Percentiles rank a stretch among this genome's conserved stretches.
Conservation (phyloP, 2,329 filamentous ascomycete species). For the Metarhizium anisopliae region DNA sequence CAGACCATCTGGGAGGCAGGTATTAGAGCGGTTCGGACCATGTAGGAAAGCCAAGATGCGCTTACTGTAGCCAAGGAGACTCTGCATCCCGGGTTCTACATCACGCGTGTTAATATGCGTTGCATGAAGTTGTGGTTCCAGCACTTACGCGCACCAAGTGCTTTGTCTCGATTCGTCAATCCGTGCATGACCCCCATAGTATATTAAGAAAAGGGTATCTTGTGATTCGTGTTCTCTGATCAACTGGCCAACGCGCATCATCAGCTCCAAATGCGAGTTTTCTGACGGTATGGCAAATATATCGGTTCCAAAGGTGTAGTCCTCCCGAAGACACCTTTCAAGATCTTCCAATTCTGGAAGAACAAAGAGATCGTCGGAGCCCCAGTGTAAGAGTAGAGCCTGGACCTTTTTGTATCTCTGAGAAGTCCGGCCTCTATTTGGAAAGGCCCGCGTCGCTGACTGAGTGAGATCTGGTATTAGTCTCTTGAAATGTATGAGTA, state of each 20-base stretch:
- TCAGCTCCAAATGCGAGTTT: slow-evolving; percentile 49
- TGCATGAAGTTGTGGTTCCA: neutral
- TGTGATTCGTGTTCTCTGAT: slow-evolving; percentile 47
- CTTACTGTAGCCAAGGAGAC: slow-evolving; percentile 48
- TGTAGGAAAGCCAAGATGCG: slow-evolving; percentile 2
- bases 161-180: slow-evolving; percentile 52
- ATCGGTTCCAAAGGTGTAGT: slow-evolving; percentile 48
- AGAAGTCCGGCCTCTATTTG: slow-evolving; percentile 41
- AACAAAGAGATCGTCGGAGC: slow-evolving; percentile 48
- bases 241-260: slow-evolving; percentile 46
- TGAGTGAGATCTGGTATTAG: slow-evolving; percentile 14
- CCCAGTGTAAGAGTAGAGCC: slow-evolving; percentile 47
- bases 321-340: slow-evolving; percentile 43
- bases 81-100: slow-evolving; percentile 38
- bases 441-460: slow-evolving; percentile 48
- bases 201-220: slow-evolving; percentile 48
- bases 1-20: slow-evolving; percentile 38
- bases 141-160: slow-evolving; percentile 49
- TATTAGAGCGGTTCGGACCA: neutral
- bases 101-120: neutral
- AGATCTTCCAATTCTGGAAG: slow-evolving; percentile 48
- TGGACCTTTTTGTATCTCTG: slow-evolving; percentile 49
- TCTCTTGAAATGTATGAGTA: neutral
- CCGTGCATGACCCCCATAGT: slow-evolving; percentile 51
- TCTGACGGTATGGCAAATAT: slow-evolving; percentile 50